Evolutionary conservation across 192 early-diverging fungal genomes (phyloP).

Genomic region (Phlyctochytrium planicorne): DNA sequence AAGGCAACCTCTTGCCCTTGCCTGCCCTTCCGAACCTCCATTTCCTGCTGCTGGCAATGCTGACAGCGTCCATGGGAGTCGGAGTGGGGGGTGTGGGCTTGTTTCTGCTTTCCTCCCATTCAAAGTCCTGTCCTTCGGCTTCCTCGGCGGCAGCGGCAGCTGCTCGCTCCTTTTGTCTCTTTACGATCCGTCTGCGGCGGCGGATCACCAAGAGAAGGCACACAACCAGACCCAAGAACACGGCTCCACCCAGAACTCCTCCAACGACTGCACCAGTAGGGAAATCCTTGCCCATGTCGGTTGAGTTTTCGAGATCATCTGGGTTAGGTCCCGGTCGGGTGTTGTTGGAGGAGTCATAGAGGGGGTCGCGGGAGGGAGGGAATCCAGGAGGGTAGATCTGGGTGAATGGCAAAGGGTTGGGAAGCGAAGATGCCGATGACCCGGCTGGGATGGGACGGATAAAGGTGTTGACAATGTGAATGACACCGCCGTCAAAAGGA

Average conservation of each 20-base stretch:
- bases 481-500: constrained; percentile 29
- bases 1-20: no score
- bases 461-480: constrained; percentile 32
- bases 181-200: constrained; percentile 24
- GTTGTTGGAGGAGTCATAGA: neutral
- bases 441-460: constrained; percentile 15
- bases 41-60: no score
- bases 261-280: constrained; percentile 26
- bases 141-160: neutral
- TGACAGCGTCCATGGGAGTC: neutral
- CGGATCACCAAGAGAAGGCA: constrained; percentile 10
- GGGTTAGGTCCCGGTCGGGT: neutral
- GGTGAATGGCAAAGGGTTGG: neutral
- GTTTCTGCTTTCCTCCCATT: neutral
- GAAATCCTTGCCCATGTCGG: constrained; percentile 18
- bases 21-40: no score
- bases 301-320: neutral
- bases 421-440: no score
- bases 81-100: neutral
- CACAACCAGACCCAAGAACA: constrained; percentile 9
- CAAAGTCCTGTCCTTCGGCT: neutral
- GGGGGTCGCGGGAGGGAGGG: neutral
- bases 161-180: constrained; percentile 10
- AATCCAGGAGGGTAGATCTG: constrained; percentile 2
- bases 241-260: constrained; percentile 20